These are phyloP conservation scores for Pythium utonaiense DNA, from an alignment of 352 stramenopile species.

Conservation along the genomic window DNA sequence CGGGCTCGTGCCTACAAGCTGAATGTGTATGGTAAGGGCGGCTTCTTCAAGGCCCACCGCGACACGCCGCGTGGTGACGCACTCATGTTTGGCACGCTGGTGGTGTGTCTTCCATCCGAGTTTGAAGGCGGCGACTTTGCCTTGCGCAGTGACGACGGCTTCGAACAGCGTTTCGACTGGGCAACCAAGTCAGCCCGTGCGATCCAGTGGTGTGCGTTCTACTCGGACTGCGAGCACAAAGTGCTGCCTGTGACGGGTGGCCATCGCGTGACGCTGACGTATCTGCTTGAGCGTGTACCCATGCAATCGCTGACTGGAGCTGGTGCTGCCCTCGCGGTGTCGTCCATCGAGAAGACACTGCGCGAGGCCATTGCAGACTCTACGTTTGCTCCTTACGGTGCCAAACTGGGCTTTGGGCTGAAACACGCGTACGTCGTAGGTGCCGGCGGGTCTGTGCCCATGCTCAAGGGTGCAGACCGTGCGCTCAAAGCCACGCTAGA, in stretches of 20 bases:
- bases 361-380: conserved; percentile 1
- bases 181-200: not conserved
- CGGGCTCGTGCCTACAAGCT: conserved; percentile 8
- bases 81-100: conserved; percentile 12
- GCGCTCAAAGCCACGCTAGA: conserved; percentile 11
- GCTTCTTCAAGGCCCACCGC: conserved; percentile 18
- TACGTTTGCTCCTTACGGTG: conserved; percentile 6
- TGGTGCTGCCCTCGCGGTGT: not conserved
- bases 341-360: not conserved
- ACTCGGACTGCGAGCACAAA: conserved; percentile 23
- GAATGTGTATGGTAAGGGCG: conserved; percentile 13
- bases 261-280: conserved; percentile 20
- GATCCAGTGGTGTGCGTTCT: conserved; percentile 23
- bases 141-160: conserved; percentile 5
- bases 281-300: conserved; percentile 4
- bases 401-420: conserved; percentile 15
- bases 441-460: not conserved
- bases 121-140: conserved; percentile 18
- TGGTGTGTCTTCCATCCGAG: conserved; percentile 8
- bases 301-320: not conserved
- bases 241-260: conserved; percentile 5
- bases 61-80: conserved; percentile 12
- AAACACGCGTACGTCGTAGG: conserved; percentile 5
- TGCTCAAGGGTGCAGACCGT: conserved; percentile 15
- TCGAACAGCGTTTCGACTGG: conserved; percentile 7